Percentiles rank a stretch among this genome's conserved stretches.
phyloP scores from a whole-genome alignment of 257 asterid species.

The Verbena officinalis region DNA sequence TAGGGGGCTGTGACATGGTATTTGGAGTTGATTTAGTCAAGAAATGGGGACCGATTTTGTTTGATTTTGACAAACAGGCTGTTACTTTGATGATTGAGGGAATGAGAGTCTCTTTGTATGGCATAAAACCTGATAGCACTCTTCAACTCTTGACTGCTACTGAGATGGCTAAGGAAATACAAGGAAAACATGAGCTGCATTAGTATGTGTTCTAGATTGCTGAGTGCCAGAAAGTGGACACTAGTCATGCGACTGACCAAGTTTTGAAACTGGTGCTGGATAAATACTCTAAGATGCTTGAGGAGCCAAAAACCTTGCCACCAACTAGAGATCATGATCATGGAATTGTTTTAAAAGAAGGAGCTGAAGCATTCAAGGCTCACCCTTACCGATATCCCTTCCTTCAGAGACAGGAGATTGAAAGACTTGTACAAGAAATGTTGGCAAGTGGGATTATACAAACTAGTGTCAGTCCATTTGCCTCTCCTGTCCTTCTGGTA shows the following conservation, averaged over 20 bases:
- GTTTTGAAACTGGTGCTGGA: no score
- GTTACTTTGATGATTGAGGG: not conserved
- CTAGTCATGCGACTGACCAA: no score
- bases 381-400: not conserved
- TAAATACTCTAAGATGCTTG: not conserved
- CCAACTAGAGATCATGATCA: not conserved
- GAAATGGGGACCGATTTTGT: no score
- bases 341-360: not conserved
- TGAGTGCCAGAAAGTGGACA: no score
- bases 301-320: not conserved
- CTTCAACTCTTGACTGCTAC: no score
- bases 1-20: not conserved
- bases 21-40: not conserved
- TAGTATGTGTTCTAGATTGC: no score
- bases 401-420: not conserved
- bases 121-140: no score
- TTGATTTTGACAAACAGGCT: no score
- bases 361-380: not conserved
- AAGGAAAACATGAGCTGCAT: no score
- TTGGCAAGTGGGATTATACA: not conserved
- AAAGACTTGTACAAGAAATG: not conserved
- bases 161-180: no score
- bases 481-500: not conserved
- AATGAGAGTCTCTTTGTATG: no score
- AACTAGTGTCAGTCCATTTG: not conserved